Base-by-base conservation (phyloP, 2,329 filamentous ascomycete genomes). In the Neopestalotiopsis clavispora region DNA sequence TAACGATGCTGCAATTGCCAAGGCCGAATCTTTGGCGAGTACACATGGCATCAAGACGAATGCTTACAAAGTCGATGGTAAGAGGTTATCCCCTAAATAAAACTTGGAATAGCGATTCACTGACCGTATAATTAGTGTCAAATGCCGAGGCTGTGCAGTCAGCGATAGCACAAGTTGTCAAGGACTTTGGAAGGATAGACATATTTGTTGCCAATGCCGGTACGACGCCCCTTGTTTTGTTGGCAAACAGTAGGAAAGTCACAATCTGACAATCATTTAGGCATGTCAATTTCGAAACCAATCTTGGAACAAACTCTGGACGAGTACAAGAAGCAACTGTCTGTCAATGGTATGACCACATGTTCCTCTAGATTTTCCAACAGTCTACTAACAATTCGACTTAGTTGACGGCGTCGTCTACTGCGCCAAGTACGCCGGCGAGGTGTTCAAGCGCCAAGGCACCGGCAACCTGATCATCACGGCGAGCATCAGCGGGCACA, bases 201-300 rank as follows among this genome's bases (percentile, higher is more conserved):
- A 84, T 94, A 72, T 94, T 95, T 75, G 89, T 95, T 60, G 92
- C 92, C 74, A 95, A 96, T 77, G 90, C 91, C 14, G 92, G 92
- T 66, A 90, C 34, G 64, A 58, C 7, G 0, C 59, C 5, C 59
- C 1, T 13, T 7, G 1, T 20, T 23, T 3, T 32, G 13, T 3
- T 34, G 38, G 45, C 14, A 32, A 23, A 40, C 49, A 7, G n/a
- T 28, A 28, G 23, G 23, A 28, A 49, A 38, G 5, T 4, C 10
- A 4, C 10, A 10, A 34, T 14, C 10, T 30, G 49, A 68, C 42
- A 58, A 3, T 23, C 5, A 2, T 3, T n/a, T 34, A 72, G 78
- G 84, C 20, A 86, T 85, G 77, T 83, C 83, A 4, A 86, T 85
- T 38, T 86, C 84, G 0, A 88, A 89, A 72, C 83, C 85, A 0